Evolutionary conservation across 352 stramenopile genomes (phyloP).

Genomic region (Phytophthora pluvialis): DNA sequence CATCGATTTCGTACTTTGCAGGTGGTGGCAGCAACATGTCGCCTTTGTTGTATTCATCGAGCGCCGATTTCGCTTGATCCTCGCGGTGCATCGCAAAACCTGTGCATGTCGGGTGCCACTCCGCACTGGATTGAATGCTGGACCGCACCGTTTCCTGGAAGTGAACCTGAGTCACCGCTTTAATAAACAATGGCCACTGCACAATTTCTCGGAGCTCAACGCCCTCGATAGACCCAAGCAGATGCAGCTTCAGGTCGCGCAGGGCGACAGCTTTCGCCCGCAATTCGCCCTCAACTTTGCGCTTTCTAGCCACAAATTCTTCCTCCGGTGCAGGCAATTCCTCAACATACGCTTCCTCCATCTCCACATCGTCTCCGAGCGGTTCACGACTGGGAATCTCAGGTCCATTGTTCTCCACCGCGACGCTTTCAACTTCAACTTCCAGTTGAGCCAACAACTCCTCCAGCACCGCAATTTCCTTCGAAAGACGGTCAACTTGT

Average conservation of each 20-base stretch:
- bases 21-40: constrained; percentile 60
- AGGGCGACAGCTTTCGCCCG: constrained; percentile 39
- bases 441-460: constrained; percentile 53
- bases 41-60: constrained; percentile 53
- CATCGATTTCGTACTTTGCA: constrained; percentile 72
- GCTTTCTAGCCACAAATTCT: constrained; percentile 38
- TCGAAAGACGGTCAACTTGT: constrained; percentile 46
- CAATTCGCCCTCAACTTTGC: constrained; percentile 32
- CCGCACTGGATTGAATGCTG: constrained; percentile 18
- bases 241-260: constrained; percentile 50
- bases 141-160: constrained; percentile 42
- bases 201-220: constrained; percentile 56
- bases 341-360: constrained; percentile 17
- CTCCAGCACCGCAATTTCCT: constrained; percentile 41
- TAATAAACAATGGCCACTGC: constrained; percentile 64
- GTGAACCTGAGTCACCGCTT: constrained; percentile 55
- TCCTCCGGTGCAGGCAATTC: constrained; percentile 1
- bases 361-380: constrained; percentile 16
- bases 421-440: constrained; percentile 36
- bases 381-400: background rate
- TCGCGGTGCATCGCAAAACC: constrained; percentile 66
- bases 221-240: constrained; percentile 64
- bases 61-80: constrained; percentile 19
- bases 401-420: constrained; percentile 4
- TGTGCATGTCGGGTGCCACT: constrained; percentile 54